Conservation (phyloP, 2,329 filamentous ascomycete species). For the Aspergillus fischeri region DNA sequence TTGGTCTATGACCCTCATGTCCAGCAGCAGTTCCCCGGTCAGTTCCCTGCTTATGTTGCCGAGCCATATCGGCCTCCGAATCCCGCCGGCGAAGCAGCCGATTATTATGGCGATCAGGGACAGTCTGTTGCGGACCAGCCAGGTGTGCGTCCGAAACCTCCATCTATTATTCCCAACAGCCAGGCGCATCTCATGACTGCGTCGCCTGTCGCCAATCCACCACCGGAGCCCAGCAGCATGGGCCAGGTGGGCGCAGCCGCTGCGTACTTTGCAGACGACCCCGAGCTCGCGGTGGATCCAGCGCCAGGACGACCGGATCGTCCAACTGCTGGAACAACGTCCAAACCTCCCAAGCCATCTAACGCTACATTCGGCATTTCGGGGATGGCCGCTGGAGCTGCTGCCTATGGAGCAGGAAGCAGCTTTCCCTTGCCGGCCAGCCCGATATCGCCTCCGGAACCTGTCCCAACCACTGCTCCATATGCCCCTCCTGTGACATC, state of each 20-base stretch:
- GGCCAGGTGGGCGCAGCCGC: conserved; percentile 49
- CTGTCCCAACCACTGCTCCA: conserved; percentile 14
- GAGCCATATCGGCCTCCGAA: conserved; percentile 45
- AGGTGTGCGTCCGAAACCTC: conserved; percentile 52
- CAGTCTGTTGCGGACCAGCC: conserved; percentile 58
- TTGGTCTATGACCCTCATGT: conserved; percentile 45
- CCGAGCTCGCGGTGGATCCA: conserved; percentile 13
- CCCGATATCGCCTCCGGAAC: conserved; percentile 16
- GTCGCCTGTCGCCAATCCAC: conserved; percentile 48
- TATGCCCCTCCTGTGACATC: conserved; percentile 15
- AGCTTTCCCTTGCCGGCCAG: conserved; percentile 20
- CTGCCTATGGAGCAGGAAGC: conserved; percentile 42
- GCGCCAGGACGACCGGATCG: conserved; percentile 9
- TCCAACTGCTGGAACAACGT: conserved; percentile 11
- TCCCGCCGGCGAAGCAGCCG: conserved; percentile 53
- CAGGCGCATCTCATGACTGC: conserved; percentile 56
- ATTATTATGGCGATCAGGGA: conserved; percentile 61
- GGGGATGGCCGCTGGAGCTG: conserved; percentile 27
- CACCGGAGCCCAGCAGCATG: conserved; percentile 54
- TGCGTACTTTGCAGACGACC: conserved; percentile 48
- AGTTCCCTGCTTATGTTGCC: conserved; percentile 46
- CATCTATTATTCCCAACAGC: conserved; percentile 51
- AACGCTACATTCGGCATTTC: conserved; percentile 31
- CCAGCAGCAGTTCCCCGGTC: conserved; percentile 56
- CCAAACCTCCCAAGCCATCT: conserved; percentile 24